Evolutionary conservation across 2,329 filamentous ascomycete genomes (phyloP).

Genomic region (Periconia sp.): DNA sequence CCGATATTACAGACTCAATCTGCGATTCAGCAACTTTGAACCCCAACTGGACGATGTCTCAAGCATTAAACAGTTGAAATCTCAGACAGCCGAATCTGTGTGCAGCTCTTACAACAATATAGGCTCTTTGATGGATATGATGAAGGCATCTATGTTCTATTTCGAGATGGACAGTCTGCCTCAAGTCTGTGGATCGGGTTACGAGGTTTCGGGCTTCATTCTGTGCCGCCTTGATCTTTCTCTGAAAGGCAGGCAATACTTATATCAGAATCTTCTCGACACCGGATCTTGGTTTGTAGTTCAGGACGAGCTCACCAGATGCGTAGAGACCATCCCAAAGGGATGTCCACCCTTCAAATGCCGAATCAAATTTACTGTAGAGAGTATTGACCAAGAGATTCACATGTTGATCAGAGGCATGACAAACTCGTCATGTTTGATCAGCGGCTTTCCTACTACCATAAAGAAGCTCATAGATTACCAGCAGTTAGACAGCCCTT

Average conservation of each 20-base stretch:
- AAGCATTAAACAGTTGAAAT: slow-evolving; percentile 5
- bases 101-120: slow-evolving; percentile 3
- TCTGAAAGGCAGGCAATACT: neutral
- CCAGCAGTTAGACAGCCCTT: slow-evolving; percentile 6
- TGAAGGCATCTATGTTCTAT: slow-evolving; percentile 4
- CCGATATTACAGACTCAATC: slow-evolving; percentile 21
- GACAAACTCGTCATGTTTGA: neutral
- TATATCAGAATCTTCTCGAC: slow-evolving; percentile 1
- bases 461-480: neutral
- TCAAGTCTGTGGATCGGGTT: neutral
- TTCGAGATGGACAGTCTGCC: slow-evolving; percentile 4
- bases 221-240: neutral
- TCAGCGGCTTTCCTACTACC: slow-evolving; percentile 6
- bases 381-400: neutral
- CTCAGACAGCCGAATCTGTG: neutral
- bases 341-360: slow-evolving; percentile 1
- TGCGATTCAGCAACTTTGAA: slow-evolving; percentile 3
- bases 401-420: slow-evolving; percentile 5
- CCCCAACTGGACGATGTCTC: slow-evolving; percentile 1
- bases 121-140: slow-evolving; percentile 1
- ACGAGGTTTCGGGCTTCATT: neutral
- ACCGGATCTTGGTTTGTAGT: slow-evolving; percentile 2
- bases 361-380: slow-evolving; percentile 3
- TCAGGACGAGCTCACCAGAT: neutral
- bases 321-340: slow-evolving; percentile 3